A percentile compares a stretch with the other conserved stretches of the same genome.
These are phyloP conservation scores for Phytopythium mirpurense DNA, from an alignment of 352 stramenopile genomes.

Conservation along the genomic window DNA sequence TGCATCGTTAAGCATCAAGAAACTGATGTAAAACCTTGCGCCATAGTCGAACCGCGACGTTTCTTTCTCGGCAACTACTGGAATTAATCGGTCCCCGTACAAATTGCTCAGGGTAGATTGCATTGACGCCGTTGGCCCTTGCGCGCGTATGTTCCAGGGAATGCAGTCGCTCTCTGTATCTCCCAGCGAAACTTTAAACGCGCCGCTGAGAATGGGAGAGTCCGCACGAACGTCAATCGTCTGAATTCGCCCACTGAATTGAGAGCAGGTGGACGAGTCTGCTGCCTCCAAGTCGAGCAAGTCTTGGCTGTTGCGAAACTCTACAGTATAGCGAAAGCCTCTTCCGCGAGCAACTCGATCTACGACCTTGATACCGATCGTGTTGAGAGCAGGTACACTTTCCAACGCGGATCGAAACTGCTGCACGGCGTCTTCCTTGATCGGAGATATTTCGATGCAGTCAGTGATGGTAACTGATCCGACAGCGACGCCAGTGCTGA, in stretches of 20 bases:
- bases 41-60: slow-evolving; percentile 27
- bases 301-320: slow-evolving; percentile 45
- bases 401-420: slow-evolving; percentile 34
- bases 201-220: slow-evolving; percentile 38
- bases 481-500: slow-evolving; percentile 19
- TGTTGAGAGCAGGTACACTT: slow-evolving; percentile 37
- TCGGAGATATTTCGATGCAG: slow-evolving; percentile 41
- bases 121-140: slow-evolving; percentile 26
- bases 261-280: slow-evolving; percentile 26
- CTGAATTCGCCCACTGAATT: slow-evolving; percentile 37
- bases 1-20: slow-evolving; percentile 34
- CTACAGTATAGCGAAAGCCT: slow-evolving; percentile 48
- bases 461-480: slow-evolving; percentile 30
- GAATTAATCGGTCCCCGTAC: slow-evolving; percentile 28
- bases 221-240: slow-evolving; percentile 54
- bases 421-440: slow-evolving; percentile 35
- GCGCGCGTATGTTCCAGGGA: slow-evolving; percentile 35
- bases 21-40: slow-evolving; percentile 41
- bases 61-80: slow-evolving; percentile 40
- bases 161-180: slow-evolving; percentile 36
- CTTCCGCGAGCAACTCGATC: slow-evolving; percentile 18
- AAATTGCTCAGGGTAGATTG: slow-evolving; percentile 31
- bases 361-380: slow-evolving; percentile 43
- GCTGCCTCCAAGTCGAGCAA: slow-evolving; percentile 45
- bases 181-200: slow-evolving; percentile 33